These are phyloP conservation scores for Populus tremula DNA, from an alignment of 345 rosid species.

Conservation along the genomic window DNA sequence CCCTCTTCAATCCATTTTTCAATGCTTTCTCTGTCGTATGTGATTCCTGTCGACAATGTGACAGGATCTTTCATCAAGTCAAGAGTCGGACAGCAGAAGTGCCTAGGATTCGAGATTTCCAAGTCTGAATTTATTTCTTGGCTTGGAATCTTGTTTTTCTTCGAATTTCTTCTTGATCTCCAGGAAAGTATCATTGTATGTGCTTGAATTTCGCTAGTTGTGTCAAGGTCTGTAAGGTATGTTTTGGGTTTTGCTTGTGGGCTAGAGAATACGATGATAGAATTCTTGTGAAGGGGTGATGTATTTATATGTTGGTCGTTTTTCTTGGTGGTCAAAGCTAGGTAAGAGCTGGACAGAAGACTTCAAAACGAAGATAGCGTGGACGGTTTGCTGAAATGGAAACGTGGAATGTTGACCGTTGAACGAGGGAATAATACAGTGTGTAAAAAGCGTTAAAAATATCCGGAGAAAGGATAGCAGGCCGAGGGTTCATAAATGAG, in stretches of 20 bases:
- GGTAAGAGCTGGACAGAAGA: not conserved
- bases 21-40: slow-evolving; percentile 43
- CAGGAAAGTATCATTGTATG: not conserved
- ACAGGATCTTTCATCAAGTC: slow-evolving; percentile 45
- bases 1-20: slow-evolving; percentile 42
- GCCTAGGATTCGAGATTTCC: slow-evolving; percentile 30
- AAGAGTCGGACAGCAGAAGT: slow-evolving; percentile 44
- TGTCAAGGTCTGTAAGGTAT: not conserved
- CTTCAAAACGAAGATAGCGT: not conserved
- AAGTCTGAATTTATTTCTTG: not conserved
- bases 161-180: slow-evolving; percentile 2
- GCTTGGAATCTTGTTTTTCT: not conserved
- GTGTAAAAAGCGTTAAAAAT: not conserved
- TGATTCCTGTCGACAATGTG: slow-evolving; percentile 35
- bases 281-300: not conserved
- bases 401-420: slow-evolving; percentile 21
- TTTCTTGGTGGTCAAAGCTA: not conserved
- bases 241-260: not conserved
- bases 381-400: not conserved
- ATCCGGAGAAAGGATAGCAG: not conserved
- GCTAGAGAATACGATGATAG: not conserved
- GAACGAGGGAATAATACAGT: slow-evolving; percentile 13
- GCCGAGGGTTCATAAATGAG: not conserved
- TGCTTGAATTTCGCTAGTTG: too few relatives aligned
- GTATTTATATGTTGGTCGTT: not conserved